Evolutionary conservation across 2,329 filamentous ascomycete species (phyloP).

Genomic region (Colletotrichum theobromicola): DNA sequence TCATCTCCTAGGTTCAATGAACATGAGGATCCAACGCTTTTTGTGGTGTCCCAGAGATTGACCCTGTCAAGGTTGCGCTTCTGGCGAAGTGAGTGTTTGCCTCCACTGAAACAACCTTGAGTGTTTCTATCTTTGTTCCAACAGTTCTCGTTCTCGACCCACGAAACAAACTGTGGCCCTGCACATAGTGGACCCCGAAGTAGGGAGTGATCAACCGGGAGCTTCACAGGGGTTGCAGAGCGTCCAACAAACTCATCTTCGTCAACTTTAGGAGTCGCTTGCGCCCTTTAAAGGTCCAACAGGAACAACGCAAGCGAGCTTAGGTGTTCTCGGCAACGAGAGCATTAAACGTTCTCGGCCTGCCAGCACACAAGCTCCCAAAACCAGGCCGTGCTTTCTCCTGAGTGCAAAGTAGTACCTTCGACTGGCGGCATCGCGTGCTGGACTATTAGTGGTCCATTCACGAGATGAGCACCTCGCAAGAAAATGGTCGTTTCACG

Average conservation of each 20-base stretch:
- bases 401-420: not conserved
- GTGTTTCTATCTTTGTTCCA: not conserved
- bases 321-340: not conserved
- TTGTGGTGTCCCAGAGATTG: not conserved
- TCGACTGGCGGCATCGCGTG: not conserved
- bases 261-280: not conserved
- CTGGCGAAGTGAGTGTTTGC: not conserved
- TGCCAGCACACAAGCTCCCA: not conserved
- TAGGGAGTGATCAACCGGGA: not conserved
- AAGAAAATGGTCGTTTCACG: not conserved
- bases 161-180: not conserved
- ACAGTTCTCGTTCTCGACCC: not conserved
- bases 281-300: not conserved
- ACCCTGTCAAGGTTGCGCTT: not conserved
- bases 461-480: not conserved
- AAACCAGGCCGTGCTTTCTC: not conserved
- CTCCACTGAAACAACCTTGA: not conserved
- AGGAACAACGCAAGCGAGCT: not conserved
- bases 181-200: not conserved
- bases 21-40: not conserved
- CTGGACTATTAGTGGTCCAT: not conserved
- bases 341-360: not conserved
- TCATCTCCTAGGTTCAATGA: not conserved
- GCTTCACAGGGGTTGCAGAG: not conserved
- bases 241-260: not conserved